Conservation (phyloP, 345 rosid species). For the Hibiscus syriacus region DNA sequence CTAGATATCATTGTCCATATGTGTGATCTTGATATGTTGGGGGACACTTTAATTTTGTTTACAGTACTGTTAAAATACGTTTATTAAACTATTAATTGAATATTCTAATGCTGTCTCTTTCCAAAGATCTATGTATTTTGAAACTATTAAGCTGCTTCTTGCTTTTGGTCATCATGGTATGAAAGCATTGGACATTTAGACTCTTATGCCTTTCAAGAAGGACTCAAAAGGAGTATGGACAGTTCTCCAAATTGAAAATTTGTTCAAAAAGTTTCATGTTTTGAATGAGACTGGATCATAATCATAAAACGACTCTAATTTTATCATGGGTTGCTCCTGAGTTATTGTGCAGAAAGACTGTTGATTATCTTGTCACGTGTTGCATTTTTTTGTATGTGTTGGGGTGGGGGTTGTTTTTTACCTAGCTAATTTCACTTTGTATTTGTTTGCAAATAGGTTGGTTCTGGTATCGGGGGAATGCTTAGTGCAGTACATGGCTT, state of each 20-base stretch:
- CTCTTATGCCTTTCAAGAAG: not conserved
- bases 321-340: no score
- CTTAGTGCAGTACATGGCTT: slow-evolving; percentile 82
- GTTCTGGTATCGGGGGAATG: slow-evolving; percentile 82
- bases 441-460: slow-evolving; percentile 44
- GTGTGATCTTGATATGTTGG: not conserved
- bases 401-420: not conserved
- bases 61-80: not conserved
- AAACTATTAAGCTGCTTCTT: not conserved
- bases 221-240: not conserved
- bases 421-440: not conserved
- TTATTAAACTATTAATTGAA: not conserved
- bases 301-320: not conserved
- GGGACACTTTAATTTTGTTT: not conserved
- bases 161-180: not conserved
- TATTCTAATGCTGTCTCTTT: not conserved
- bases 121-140: not conserved
- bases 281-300: not conserved
- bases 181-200: not conserved
- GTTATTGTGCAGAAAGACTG: not conserved
- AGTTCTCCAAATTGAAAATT: not conserved
- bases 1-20: not conserved
- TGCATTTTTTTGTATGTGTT: not conserved
- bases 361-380: not conserved
- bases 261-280: not conserved